Evolutionary conservation across 2,329 filamentous ascomycete species (phyloP), one percentile per base, ranked within the genome.

Genomic region (Tolypocladium sp.): DNA sequence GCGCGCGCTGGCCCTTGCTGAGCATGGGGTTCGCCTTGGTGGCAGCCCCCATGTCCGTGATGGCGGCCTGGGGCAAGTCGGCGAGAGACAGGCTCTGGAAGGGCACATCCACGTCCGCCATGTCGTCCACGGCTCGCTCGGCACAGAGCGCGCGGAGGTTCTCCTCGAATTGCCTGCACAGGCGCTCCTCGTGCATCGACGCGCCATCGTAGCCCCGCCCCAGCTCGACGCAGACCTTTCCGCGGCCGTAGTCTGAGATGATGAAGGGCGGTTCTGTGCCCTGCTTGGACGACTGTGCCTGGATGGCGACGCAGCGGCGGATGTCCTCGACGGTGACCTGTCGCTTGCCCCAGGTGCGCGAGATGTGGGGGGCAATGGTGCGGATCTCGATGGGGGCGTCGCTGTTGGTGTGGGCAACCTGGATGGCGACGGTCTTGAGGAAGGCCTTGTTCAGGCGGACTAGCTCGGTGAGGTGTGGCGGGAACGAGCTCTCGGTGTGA

Each of bases 271-370:
- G 71, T 40, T 63, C 52, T 8, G 60, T 57, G 41, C 66, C 57
- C 30, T 64, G 51, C 4, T 74, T 75, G 61, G 46, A 42, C 20
- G 73, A 71, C 2, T 67, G 70, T 13, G 69, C 64, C 66, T 87
- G 79, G n/a, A 91, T 74, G 55, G 86, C 88, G 27, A 92, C 72
- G 62, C 87, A 82, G 61, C 83, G 79, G 62, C 84, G 84, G 55
- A 92, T 76, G 66, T 92, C 89, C 46, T 85, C 82, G 0, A 82
- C 73, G 0, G 79, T 82, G 20, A 91, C 87, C 59, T 79, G 79
- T 38, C 88, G 81, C 74, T 89, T 91, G 60, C 88, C 87, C 89
- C 89, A 92, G 42, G 86, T 77, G 63, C 84, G 81, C 15, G 87
- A 83, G 46, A 90, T 77, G 59, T 85, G 80, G 12, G 84, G 84